These are phyloP conservation scores for Penstemon newberryi DNA, from an alignment of 257 asterid species.

Conservation along the genomic window DNA sequence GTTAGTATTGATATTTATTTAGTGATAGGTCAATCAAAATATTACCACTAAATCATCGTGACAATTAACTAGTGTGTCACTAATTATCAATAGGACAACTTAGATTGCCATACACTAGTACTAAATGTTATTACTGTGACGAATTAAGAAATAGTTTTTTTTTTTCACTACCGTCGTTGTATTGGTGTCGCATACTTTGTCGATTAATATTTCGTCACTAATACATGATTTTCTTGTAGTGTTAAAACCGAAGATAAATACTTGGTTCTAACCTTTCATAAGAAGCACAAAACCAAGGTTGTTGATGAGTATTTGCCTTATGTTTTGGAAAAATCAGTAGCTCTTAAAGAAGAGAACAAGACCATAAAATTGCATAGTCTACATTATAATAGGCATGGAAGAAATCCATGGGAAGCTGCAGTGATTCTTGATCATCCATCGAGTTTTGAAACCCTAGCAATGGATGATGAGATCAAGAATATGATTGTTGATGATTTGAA, in stretches of 20 bases:
- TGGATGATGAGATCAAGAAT: slow-evolving; percentile 45
- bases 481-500: slow-evolving; percentile 51
- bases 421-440: slow-evolving; percentile 69
- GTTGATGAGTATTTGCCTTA: slow-evolving; percentile 48
- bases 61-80: no score
- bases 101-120: no score
- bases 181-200: no score
- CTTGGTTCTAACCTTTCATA: slow-evolving; percentile 42
- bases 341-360: slow-evolving; percentile 38
- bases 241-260: slow-evolving; percentile 26
- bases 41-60: no score
- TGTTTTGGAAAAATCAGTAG: slow-evolving; percentile 45
- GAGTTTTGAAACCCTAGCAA: slow-evolving; percentile 63
- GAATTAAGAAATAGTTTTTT: no score
- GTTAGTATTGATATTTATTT: no score
- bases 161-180: no score
- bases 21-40: no score
- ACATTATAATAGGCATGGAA: background rate
- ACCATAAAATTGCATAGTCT: slow-evolving; percentile 49
- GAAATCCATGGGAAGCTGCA: slow-evolving; percentile 49
- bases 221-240: no score
- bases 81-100: no score
- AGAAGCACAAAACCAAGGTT: slow-evolving; percentile 34
- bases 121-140: no score
- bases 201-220: no score